These are phyloP conservation scores for Mycosphaerella sp. DNA, from an alignment of 2,329 filamentous ascomycete genomes.

Conservation along the genomic window DNA sequence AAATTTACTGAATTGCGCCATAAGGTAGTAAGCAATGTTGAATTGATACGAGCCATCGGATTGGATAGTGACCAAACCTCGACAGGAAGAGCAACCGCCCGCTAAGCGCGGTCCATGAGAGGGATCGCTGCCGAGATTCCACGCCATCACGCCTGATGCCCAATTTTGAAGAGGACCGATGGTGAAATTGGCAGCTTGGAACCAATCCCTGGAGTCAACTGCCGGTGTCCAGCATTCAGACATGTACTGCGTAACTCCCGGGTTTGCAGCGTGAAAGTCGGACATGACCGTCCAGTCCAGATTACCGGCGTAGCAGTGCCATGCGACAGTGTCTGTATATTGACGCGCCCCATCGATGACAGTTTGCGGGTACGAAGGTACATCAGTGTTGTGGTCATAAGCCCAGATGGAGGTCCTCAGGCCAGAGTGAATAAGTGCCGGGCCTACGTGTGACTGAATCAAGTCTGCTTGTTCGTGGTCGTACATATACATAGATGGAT, in stretches of 20 bases:
- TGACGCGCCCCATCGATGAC: conserved; percentile 1
- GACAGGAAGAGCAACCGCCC: conserved; percentile 11
- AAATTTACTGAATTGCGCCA: conserved; percentile 16
- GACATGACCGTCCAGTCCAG: conserved; percentile 4
- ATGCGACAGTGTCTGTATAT: conserved; percentile 4
- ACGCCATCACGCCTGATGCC: conserved; percentile 8
- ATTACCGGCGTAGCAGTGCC: conserved; percentile 11
- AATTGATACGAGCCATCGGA: conserved; percentile 8
- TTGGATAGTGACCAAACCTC: conserved; percentile 13
- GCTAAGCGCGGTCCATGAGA: conserved; percentile 4
- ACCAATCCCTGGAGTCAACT: neutral
- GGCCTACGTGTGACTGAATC: conserved; percentile 15
- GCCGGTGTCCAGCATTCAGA: conserved; percentile 9
- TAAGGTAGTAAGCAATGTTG: conserved; percentile 16
- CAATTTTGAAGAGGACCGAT: conserved; percentile 12
- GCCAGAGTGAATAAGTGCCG: conserved; percentile 12
- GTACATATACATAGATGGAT: conserved; percentile 20
- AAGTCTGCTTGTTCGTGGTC: conserved; percentile 12
- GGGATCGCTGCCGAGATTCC: conserved; percentile 5
- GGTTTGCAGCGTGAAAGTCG: conserved; percentile 7
- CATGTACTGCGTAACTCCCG: conserved; percentile 9
- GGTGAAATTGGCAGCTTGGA: conserved; percentile 9
- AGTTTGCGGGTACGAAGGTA: conserved; percentile 3
- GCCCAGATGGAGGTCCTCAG: conserved; percentile 14
- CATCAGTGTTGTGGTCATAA: conserved; percentile 18